Conservation (phyloP, 1,284 basidiomycete genomes). For the Singerocomus inundabilis region DNA sequence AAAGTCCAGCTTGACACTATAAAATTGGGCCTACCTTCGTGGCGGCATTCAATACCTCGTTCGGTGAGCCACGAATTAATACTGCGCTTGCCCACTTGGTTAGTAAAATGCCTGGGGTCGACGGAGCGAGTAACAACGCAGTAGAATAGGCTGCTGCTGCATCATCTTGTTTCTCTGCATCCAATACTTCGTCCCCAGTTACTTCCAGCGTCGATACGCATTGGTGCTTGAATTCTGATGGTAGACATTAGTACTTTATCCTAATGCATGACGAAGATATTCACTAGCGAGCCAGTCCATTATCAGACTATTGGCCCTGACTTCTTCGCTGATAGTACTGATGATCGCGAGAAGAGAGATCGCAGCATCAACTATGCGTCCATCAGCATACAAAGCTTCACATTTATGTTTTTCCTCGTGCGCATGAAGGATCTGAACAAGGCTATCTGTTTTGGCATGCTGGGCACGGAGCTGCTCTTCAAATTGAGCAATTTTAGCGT, state of each 20-base stretch:
- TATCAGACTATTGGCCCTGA: neutral
- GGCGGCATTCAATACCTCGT: neutral
- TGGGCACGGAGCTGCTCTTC: neutral
- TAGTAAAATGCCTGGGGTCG: neutral
- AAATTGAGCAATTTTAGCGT: neutral
- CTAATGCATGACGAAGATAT: neutral
- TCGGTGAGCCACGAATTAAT: neutral
- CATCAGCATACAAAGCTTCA: neutral
- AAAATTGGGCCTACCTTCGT: neutral
- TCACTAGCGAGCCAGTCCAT: constrained; percentile 1
- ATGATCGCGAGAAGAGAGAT: neutral
- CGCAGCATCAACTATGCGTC: neutral
- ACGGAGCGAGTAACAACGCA: neutral
- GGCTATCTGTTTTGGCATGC: neutral
- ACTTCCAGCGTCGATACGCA: neutral
- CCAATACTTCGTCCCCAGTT: neutral
- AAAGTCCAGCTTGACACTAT: neutral
- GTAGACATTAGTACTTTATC: neutral
- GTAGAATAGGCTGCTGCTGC: neutral
- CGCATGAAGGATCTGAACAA: neutral
- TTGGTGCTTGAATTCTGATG: neutral
- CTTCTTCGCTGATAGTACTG: neutral
- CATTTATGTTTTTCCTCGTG: neutral
- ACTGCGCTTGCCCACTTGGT: neutral
- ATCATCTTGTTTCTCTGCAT: neutral